Percentiles rank a stretch among this genome's conserved stretches.
These are phyloP conservation scores for Nicotiana benthamiana DNA, from an alignment of 257 asterid species.

Conservation along the genomic window DNA sequence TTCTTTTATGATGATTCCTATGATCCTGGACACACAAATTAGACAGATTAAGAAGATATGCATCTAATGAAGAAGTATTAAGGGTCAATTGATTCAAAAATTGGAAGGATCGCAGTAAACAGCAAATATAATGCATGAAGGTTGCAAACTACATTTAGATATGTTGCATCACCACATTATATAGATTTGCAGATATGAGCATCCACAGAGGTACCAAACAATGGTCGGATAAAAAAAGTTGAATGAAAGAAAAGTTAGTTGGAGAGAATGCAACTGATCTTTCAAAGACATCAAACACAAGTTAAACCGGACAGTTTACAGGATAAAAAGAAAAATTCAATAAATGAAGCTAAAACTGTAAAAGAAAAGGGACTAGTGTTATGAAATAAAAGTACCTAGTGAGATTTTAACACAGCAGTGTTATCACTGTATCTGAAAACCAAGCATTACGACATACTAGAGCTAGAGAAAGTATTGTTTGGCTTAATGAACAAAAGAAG, in stretches of 20 bases:
- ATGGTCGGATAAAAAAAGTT: background rate
- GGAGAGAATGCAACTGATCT: background rate
- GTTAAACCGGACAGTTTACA: background rate
- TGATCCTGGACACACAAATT: conserved; percentile 48
- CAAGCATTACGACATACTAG: background rate
- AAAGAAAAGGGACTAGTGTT: background rate
- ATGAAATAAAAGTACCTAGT: background rate
- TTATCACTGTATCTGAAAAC: background rate
- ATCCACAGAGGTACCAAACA: background rate
- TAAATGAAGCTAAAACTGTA: background rate
- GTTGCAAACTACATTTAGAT: background rate
- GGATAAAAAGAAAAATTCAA: background rate
- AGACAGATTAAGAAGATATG: conserved; percentile 18
- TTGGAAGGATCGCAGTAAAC: background rate
- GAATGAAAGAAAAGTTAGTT: background rate
- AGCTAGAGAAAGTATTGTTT: background rate
- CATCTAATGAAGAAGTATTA: conserved; percentile 3
- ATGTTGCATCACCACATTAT: conserved; percentile 1
- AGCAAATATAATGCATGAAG: background rate
- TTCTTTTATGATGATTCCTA: conserved; percentile 68
- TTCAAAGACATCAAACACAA: background rate
- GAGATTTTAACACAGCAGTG: background rate
- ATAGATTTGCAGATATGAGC: background rate
- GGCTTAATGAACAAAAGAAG: background rate
- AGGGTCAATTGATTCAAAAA: background rate